Percentiles rank a stretch among this genome's conserved stretches.
Evolutionary conservation across 441 rosid genomes (phyloP).

Genomic region (Populus hybrid): DNA sequence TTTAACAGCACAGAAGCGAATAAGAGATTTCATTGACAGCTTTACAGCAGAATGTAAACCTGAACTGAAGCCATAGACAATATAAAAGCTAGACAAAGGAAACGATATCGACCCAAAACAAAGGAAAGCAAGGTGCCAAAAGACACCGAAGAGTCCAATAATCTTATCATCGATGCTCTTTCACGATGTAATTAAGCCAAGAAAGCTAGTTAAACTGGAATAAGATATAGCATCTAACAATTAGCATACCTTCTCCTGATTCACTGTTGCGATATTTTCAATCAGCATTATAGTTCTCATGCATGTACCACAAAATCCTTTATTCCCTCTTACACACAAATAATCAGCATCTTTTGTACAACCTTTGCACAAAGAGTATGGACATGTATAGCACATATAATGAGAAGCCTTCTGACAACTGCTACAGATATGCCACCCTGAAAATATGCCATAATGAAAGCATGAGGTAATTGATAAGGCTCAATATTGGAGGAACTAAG

Average conservation of each 20-base stretch:
- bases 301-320: constrained; percentile 93
- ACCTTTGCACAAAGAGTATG: constrained; percentile 91
- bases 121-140: constrained; percentile 15
- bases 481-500: not conserved
- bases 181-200: constrained; percentile 4
- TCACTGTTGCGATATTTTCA: constrained; percentile 55
- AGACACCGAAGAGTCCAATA: constrained; percentile 10
- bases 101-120: not conserved
- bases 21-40: not conserved
- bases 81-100: not conserved
- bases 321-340: constrained; percentile 64
- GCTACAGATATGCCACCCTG: constrained; percentile 99
- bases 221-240: not conserved
- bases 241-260: constrained; percentile 57
- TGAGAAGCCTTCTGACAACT: constrained; percentile 80
- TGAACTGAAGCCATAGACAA: not conserved
- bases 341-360: constrained; percentile 92
- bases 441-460: constrained; percentile 18
- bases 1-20: not conserved
- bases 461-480: constrained; percentile 5
- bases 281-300: constrained; percentile 89
- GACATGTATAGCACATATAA: constrained; percentile 98
- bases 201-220: constrained; percentile 7
- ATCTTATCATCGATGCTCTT: constrained; percentile 18
- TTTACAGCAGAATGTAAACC: constrained; percentile 4